A percentile compares a stretch with the other conserved stretches of the same genome.
Evolutionary conservation across 1,139 yeast species (phyloP).

Genomic region (Kodamaea sp.): DNA sequence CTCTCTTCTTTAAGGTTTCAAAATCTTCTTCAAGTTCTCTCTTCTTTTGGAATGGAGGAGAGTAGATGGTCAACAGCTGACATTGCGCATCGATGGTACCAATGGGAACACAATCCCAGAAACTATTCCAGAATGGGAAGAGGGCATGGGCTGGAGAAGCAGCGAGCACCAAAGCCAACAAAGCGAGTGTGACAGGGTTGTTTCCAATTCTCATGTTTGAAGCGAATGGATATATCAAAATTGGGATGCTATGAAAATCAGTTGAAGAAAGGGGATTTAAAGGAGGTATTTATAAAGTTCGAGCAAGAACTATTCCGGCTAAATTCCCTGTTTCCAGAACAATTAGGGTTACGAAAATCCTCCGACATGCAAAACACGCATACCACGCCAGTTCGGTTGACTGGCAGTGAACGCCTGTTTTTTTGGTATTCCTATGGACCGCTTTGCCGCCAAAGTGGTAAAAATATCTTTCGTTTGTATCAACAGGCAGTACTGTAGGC

Average conservation of each 20-base stretch:
- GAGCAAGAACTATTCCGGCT: too few species aligned
- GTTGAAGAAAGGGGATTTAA: neutral
- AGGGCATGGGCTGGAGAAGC: conserved; percentile 12
- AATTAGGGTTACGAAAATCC: too few species aligned
- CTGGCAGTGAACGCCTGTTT: too few species aligned
- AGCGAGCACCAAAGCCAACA: conserved; percentile 12
- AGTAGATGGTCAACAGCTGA: conserved; percentile 6
- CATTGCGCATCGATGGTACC: conserved; percentile 5
- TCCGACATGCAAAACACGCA: too few species aligned
- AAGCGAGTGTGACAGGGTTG: conserved; percentile 8
- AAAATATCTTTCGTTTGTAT: conserved; percentile 3
- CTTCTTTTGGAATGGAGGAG: conserved; percentile 11
- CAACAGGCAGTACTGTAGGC: conserved; percentile 3
- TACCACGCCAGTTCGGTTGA: too few species aligned
- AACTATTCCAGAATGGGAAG: conserved; percentile 9
- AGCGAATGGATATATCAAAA: conserved; percentile 5
- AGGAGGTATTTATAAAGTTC: conserved; percentile 5
- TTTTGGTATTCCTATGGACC: too few species aligned
- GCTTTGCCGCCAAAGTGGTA: conserved; percentile 2
- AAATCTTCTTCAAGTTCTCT: conserved; percentile 27
- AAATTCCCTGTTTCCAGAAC: too few species aligned
- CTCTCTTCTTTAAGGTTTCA: conserved; percentile 26
- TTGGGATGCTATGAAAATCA: too few species aligned
- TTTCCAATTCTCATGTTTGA: conserved; percentile 6
- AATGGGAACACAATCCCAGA: conserved; percentile 8